These are phyloP conservation scores for Gossypium stocksii DNA, from an alignment of 345 rosid genomes.

Conservation along the genomic window DNA sequence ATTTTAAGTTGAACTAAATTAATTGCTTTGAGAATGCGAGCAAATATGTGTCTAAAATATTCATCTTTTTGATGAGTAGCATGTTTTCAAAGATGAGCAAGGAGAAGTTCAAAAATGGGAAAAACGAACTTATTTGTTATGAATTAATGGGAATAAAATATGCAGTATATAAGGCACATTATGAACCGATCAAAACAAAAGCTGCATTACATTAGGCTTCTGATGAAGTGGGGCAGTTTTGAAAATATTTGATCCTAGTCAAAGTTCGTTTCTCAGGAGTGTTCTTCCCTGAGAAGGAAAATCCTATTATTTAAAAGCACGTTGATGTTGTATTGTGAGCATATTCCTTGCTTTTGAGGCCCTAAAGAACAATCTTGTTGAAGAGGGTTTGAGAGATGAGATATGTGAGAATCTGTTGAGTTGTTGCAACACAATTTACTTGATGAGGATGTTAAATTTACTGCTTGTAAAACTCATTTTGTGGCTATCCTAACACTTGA, in stretches of 20 bases:
- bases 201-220: background rate
- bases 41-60: background rate
- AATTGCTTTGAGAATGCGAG: background rate
- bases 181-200: background rate
- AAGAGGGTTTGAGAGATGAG: background rate
- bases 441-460: background rate
- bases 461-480: background rate
- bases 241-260: background rate
- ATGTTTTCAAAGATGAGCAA: background rate
- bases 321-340: background rate
- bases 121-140: background rate
- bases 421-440: background rate
- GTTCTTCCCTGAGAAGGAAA: background rate
- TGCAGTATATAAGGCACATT: background rate
- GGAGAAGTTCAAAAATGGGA: background rate
- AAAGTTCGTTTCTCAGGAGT: background rate
- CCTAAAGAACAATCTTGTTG: background rate
- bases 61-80: background rate
- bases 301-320: background rate
- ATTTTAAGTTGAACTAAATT: background rate
- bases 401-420: background rate
- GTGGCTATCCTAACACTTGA: background rate
- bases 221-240: background rate
- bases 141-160: background rate
- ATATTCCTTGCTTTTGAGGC: background rate